Percentiles rank a stretch among this genome's conserved stretches.
Conservation (phyloP, 2,329 filamentous ascomycete species). For the Exserohilum turcica region DNA sequence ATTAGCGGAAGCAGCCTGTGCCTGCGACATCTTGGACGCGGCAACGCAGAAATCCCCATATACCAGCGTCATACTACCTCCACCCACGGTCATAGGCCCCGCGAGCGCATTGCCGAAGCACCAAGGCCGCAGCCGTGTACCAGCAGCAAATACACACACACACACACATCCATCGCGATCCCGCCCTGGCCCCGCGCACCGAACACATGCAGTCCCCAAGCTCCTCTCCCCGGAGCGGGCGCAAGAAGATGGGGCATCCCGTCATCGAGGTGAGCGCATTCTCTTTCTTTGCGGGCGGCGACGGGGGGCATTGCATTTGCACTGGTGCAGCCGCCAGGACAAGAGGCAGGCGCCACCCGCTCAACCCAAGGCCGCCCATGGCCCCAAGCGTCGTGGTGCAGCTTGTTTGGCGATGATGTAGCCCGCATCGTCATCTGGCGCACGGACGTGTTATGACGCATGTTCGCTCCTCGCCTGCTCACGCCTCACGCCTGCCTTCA, state of each 20-base stretch:
- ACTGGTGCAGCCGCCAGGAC: background rate
- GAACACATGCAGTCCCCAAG: slow-evolving; percentile 26
- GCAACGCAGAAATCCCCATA: slow-evolving; percentile 22
- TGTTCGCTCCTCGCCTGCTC: slow-evolving; percentile 29
- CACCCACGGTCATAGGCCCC: slow-evolving; percentile 19
- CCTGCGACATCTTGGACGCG: slow-evolving; percentile 28
- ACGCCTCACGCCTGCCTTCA: slow-evolving; percentile 19
- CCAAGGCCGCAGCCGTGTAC: slow-evolving; percentile 11
- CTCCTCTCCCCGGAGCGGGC: slow-evolving; percentile 18
- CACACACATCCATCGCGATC: slow-evolving; percentile 12
- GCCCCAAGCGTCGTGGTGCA: slow-evolving; percentile 12
- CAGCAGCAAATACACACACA: background rate
- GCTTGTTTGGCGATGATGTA: slow-evolving; percentile 32
- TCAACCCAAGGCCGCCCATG: slow-evolving; percentile 9
- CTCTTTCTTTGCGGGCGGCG: background rate
- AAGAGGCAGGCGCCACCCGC: slow-evolving; percentile 1
- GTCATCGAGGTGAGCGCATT: slow-evolving; percentile 42
- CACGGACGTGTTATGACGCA: slow-evolving; percentile 15
- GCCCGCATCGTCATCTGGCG: slow-evolving; percentile 31
- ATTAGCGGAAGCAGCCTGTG: slow-evolving; percentile 25
- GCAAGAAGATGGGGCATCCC: slow-evolving; percentile 34
- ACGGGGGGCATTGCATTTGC: too few species aligned
- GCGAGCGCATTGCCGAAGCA: slow-evolving; percentile 23
- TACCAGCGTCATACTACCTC: slow-evolving; percentile 38
- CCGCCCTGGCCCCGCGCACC: background rate